A percentile compares a stretch with the other conserved stretches of the same genome.
phyloP scores from a whole-genome alignment of 1,139 yeast species.

The Magnusiomyces tetraspermus region DNA sequence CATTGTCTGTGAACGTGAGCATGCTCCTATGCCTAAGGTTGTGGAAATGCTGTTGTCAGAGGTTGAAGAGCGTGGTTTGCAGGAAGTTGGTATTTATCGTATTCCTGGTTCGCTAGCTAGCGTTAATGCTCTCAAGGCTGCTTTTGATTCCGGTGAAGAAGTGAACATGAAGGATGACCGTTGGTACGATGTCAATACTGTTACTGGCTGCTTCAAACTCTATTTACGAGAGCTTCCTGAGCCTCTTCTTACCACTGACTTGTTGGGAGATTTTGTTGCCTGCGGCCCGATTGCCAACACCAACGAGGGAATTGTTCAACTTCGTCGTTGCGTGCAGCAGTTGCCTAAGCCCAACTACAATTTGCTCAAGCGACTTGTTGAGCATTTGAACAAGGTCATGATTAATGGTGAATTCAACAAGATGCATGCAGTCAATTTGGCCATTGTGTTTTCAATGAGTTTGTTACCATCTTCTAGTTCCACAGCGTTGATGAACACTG shows the following conservation, averaged over 20 bases:
- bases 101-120: constrained; percentile 84
- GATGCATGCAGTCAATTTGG: constrained; percentile 73
- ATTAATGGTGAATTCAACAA: constrained; percentile 52
- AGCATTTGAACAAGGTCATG: constrained; percentile 56
- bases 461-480: constrained; percentile 33
- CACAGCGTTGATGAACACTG: constrained; percentile 23
- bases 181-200: constrained; percentile 75
- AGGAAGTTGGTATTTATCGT: constrained; percentile 87
- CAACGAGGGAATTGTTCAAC: constrained; percentile 33
- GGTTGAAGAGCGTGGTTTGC: constrained; percentile 74
- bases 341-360: constrained; percentile 61
- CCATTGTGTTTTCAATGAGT: constrained; percentile 65
- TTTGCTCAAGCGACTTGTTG: constrained; percentile 54
- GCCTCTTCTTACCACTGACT: constrained; percentile 58
- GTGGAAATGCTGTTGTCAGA: constrained; percentile 57
- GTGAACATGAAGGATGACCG: constrained; percentile 59
- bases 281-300: constrained; percentile 21
- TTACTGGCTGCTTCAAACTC: constrained; percentile 82
- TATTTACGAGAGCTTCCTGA: constrained; percentile 85
- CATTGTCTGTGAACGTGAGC: constrained; percentile 64
- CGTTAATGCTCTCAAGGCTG: constrained; percentile 55
- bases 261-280: constrained; percentile 43
- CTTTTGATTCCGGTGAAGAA: constrained; percentile 64
- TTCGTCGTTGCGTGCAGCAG: constrained; percentile 39
- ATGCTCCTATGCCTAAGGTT: constrained; percentile 49